Percentiles rank a stretch among this genome's conserved stretches.
These are phyloP conservation scores for Lunularia cruciata DNA, from an alignment of 225 moss, liverwort and hornwort genomes.

Conservation along the genomic window DNA sequence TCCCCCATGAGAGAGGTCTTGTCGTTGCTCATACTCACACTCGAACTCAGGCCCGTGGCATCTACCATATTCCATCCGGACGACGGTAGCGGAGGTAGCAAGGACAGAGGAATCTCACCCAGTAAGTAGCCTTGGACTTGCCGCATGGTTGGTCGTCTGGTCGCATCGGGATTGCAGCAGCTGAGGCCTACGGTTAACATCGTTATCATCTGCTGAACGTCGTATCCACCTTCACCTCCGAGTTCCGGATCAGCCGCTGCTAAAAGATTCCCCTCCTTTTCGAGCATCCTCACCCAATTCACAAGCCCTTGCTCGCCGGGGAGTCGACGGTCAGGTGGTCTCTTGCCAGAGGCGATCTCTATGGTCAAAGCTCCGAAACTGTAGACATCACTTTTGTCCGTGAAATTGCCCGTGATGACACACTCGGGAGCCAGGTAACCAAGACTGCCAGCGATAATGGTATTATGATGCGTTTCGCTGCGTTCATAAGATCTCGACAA, in stretches of 20 bases:
- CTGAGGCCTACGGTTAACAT: constrained; percentile 14
- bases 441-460: constrained; percentile 19
- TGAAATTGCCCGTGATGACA: constrained; percentile 12
- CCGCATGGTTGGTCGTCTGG: constrained; percentile 20
- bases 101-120: background rate
- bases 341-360: constrained; percentile 31
- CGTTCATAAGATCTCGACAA: constrained; percentile 13
- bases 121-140: constrained; percentile 22
- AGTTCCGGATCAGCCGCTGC: constrained; percentile 18
- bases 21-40: too few species aligned
- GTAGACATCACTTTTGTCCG: constrained; percentile 31
- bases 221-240: background rate
- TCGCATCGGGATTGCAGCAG: constrained; percentile 19
- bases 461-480: constrained; percentile 2
- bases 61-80: too few species aligned
- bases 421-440: constrained; percentile 35
- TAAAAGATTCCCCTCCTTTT: background rate
- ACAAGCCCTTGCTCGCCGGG: background rate
- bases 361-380: constrained; percentile 30
- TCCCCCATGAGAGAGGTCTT: too few species aligned
- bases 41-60: too few species aligned
- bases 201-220: background rate
- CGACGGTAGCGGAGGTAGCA: background rate
- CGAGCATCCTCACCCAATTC: constrained; percentile 17
- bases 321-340: background rate